Evolutionary conservation across 2,329 filamentous ascomycete species (phyloP), one percentile per base, ranked within the genome.

Genomic region (Zymoseptoria ardabiliae): DNA sequence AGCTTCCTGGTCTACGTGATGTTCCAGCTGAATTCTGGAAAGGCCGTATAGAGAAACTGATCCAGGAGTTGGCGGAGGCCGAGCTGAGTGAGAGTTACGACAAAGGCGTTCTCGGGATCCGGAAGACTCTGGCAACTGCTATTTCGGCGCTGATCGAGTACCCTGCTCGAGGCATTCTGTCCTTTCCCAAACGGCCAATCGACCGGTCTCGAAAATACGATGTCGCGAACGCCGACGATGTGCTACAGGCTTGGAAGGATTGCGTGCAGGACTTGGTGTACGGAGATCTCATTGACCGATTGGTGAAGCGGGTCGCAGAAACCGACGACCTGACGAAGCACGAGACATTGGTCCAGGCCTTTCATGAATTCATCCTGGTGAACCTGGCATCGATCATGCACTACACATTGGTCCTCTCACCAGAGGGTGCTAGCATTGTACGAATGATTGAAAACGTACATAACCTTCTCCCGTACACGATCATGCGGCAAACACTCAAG

Each of bases 21-120:
- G 77, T 93, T 2, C 79, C 83, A 0, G 70, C 76, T 1, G 82
- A 83, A 2, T 90, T 89, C 72, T 91, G 87, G 86, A 79, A 78
- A 35, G 76, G 79, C n/a, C 79, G 83, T 51, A 77, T 87, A 22
- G 81, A 84, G 64, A 79, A 80, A 1, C 72, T 90, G 17, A 76
- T 90, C 66, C 75, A 77, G 66, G 79, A 84, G 67, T 76, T 93
- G 57, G 85, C 81, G 8, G 81, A 85, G 30, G 87, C 85, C 1
- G 84, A 90, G 55, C 76, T 93, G 30, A 91, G 87, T 1, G 89
- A 93, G 72, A 91, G 87, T 70, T 93, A 91, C 68, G 89, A 93
- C 71, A 91, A 91, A 73, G 89, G 87, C 13, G 80, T 84, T 0
- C 75, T 93, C 65, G 89, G 89, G 0, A 85, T 86, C 60, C 80